Evolutionary conservation across 768 basidiomycete species (phyloP).

Genomic region (Cyclocybe aegerita): DNA sequence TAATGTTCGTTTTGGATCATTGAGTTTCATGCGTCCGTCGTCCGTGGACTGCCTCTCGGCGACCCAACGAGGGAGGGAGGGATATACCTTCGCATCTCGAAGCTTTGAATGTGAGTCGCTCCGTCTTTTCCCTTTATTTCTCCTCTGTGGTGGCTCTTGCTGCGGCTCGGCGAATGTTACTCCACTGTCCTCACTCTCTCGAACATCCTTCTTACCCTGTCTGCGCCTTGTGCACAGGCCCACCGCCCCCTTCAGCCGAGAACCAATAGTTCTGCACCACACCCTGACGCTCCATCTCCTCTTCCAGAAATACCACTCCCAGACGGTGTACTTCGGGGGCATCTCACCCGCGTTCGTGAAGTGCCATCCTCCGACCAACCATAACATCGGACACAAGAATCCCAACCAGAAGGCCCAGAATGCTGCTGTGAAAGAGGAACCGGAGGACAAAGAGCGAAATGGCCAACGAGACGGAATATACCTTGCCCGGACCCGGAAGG

Average conservation of each 20-base stretch:
- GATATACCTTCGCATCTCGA: conserved; percentile 25
- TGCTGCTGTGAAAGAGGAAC: conserved; percentile 35
- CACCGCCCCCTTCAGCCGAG: conserved; percentile 29
- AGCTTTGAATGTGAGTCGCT: conserved; percentile 16
- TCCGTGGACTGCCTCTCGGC: conserved; percentile 44
- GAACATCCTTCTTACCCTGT: conserved; percentile 12
- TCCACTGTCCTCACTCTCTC: conserved; percentile 7
- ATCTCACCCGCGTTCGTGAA: conserved; percentile 47
- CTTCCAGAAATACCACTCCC: conserved; percentile 49
- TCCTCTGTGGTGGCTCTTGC: conserved; percentile 3
- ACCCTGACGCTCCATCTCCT: conserved; percentile 24
- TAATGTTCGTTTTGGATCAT: conserved; percentile 43
- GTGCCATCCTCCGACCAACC: conserved; percentile 79
- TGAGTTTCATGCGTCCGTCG: conserved; percentile 39
- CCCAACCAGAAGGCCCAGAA: conserved; percentile 75
- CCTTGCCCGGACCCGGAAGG: conserved; percentile 30
- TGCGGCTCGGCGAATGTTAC: not conserved
- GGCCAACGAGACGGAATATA: conserved; percentile 21
- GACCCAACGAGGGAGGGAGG: conserved; percentile 41
- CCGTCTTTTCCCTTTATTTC: conserved; percentile 17
- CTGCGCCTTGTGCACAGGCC: conserved; percentile 6
- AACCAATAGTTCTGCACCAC: conserved; percentile 8
- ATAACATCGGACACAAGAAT: conserved; percentile 70
- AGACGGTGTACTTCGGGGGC: conserved; percentile 41
- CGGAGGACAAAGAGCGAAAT: conserved; percentile 6